Base-by-base conservation (phyloP, 306 rosid genomes). In the Calophaca sinica region DNA sequence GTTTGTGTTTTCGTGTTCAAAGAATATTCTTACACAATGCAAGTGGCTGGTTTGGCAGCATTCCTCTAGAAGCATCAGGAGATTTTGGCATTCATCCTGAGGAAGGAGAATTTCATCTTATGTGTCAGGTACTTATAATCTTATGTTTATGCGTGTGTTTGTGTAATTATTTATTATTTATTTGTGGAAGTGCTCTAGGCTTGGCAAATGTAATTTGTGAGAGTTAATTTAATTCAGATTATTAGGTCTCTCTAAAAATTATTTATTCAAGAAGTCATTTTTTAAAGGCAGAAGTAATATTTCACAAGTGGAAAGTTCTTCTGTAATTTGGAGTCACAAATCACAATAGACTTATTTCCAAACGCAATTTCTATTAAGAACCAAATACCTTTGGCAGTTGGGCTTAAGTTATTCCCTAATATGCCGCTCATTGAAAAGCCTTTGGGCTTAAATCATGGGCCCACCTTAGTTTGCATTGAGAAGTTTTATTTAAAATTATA, bases 61-160 rank as follows among this genome's bases (percentile, higher is more conserved):
- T 89, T 82, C 96, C 98, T 78, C 61, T 94, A 45, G 98, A 94
- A 86, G 96, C 92, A 60, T 91, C 98, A 61, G 98, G 98, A 73
- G 97, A 94, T 83, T 94, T 90, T 78, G 98, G 98, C 64, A 91
- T 94, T 80, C 79, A 94, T 83, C 98, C 98, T 0, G 98, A 89
- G 63, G 93, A 94, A 79, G 98, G 98, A 75, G 96, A 94, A 80
- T 90, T 89, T 82, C 93, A 91, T 88, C 87, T 94, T 54, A 88
- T 90, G 96, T 94, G 94, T 81, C 96, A 91, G 98, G 98, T 94
- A 69, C 48, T 61, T 49, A 9, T 64, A 67, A 28, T 65, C 41
- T 31, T 45, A 11, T 52, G 62, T 62, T 53, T 39, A 14, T 12
- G 11, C 70, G 4, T 2, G 3, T 2, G 9, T 13, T 20, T 14